Base-by-base conservation (phyloP, 495 filamentous ascomycete genomes). In the Penicillium macrosclerotiorum region DNA sequence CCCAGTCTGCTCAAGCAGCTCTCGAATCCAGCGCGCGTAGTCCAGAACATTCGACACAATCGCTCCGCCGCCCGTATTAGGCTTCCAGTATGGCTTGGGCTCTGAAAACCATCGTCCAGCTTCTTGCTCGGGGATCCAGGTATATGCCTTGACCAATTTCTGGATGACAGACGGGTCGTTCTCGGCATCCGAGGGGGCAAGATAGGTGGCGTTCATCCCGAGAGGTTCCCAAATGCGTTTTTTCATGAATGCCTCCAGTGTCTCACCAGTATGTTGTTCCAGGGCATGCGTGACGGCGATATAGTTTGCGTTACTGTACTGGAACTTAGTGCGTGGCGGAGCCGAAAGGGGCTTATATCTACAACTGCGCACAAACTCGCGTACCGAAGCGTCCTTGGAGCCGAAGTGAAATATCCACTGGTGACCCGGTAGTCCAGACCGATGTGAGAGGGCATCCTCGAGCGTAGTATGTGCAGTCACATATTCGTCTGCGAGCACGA, bases 251-350 rank as follows among this genome's bases (percentile, higher is more conserved):
- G 57, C 46, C 0, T 71, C 73, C 16, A 80, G 56, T 48, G 48
- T 47, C 30, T 51, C 16, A 1, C 69, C 72, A 1, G 71, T 73
- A 1, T 70, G 22, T 17, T 57, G 57, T 57, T 80, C 65, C 1
- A 79, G 40, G 8, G 60, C 57, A 49, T 80, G 63, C 23, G 65
- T 54, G 0, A 67, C 68, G 4, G 65, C 63, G 22, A 69, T 62
- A 45, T 59, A 83, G 67, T 76, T 74, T 39, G 71, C 50, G 31
- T 81, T 81, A 52, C 66, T 76, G 47, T 81, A 81, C 26, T 71
- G 60, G 27, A 55, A 79, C 12, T 9, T 50, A 5, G 59, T 65
- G 3, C 72, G 60, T 12, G 65, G 65, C 23, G 65, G 57, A 11
- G 45, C 42, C 0, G 60, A 65, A 32, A 72, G 41, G 1, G 68